phyloP scores from a whole-genome alignment of 2,329 filamentous ascomycete genomes.

The Lanzia echinophila region DNA sequence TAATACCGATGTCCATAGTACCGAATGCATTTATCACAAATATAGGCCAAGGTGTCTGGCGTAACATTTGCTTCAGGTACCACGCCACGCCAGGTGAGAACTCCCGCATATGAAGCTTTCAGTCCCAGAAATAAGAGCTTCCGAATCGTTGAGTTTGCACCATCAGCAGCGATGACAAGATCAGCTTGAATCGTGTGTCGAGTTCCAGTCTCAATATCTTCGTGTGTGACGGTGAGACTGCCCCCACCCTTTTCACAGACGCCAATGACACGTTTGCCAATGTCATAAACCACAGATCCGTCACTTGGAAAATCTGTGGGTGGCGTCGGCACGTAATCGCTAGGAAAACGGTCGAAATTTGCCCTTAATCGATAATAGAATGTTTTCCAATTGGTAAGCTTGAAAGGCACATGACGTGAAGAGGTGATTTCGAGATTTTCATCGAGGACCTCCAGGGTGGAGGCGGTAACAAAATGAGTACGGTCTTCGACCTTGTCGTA shows the following conservation, averaged over 20 bases:
- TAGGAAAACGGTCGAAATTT: slow-evolving; percentile 18
- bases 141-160: slow-evolving; percentile 16
- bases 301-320: not conserved
- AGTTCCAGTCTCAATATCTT: not conserved
- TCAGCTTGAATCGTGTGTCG: slow-evolving; percentile 7
- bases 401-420: not conserved
- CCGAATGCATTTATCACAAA: not conserved
- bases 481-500: not conserved
- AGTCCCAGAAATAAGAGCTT: slow-evolving; percentile 9
- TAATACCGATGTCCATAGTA: not conserved
- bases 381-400: slow-evolving; percentile 14
- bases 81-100: slow-evolving; percentile 33
- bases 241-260: too few species aligned
- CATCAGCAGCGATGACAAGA: slow-evolving; percentile 18
- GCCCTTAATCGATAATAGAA: slow-evolving; percentile 16
- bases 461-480: not conserved
- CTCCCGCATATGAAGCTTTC: slow-evolving; percentile 15
- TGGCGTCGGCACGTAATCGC: not conserved
- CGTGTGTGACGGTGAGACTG: not conserved
- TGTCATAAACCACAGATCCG: not conserved
- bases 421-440: slow-evolving; percentile 7
- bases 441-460: slow-evolving; percentile 9
- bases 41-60: slow-evolving; percentile 12
- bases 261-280: too few species aligned
- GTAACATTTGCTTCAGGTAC: slow-evolving; percentile 34